Base-by-base conservation (phyloP, 1,139 yeast genomes). In the Diutina scorzettiae region DNA sequence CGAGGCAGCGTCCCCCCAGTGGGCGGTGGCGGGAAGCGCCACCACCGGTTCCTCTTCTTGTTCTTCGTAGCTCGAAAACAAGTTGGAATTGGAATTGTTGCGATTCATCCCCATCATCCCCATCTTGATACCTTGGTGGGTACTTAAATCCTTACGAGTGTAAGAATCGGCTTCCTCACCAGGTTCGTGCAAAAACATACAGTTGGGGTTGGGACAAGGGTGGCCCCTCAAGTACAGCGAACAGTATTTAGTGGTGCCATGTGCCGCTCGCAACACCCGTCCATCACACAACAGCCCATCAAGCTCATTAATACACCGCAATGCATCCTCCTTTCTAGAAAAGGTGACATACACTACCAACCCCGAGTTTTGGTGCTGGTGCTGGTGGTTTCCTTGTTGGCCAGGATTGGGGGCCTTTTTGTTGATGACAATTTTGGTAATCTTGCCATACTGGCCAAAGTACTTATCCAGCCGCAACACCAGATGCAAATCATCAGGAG, bases 101-200 rank as follows among this genome's bases (percentile, higher is more conserved):
- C 30, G 21, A 21, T 44, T 47, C 55, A 57, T 54, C 19, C 63
- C 67, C 57, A 64, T 61, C 68, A 63, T 66, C 36, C 74, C 71
- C 75, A 76, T 75, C 57, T 73, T 76, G 48, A 76, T 70, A 50
- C 79, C 78, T 54, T 83, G 87, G 56, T 84, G 83, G 14, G 94
- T 83, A 12, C 89, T 80, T 56, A 87, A 71, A 57, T 89, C 96
- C 58, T 89, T 93, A 61, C 96, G 79, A 28, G 96, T 85, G 61
- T 86, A 91, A 6, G 95, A 81, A 55, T 93, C 98, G 1, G 97
- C 97, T 59, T 93, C 98, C 64, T 93, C 99, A 46, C 99, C 98
- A 3, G 98, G 98, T 60, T 93, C 98, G 59, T 93, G 99, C 53
- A 93, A 71, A 56, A 91, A 93, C 98, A 93, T 93, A 71, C 99